phyloP scores from a whole-genome alignment of 2,329 filamentous ascomycete genomes.

The Pseudocercospora vitis region DNA sequence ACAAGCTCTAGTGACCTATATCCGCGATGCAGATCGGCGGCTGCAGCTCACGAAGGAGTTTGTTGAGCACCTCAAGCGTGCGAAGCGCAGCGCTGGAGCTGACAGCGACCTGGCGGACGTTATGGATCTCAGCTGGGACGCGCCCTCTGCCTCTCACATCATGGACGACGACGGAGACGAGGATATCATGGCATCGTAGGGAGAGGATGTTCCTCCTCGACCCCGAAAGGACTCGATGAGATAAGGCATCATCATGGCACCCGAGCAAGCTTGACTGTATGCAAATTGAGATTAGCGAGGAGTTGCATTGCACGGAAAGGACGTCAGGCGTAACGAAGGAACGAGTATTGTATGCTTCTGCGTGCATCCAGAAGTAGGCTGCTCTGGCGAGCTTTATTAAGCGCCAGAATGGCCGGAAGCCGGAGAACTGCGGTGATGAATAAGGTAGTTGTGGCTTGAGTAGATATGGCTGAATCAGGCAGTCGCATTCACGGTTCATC shows the following conservation, averaged over 20 bases:
- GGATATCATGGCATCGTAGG: constrained; percentile 36
- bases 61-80: constrained; percentile 54
- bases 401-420: constrained; percentile 3
- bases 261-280: background rate
- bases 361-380: background rate
- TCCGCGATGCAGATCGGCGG: constrained; percentile 56
- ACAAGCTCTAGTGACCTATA: constrained; percentile 51
- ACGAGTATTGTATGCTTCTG: background rate
- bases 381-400: background rate
- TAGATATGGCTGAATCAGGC: constrained; percentile 14
- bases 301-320: constrained; percentile 6
- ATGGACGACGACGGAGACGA: constrained; percentile 33
- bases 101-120: constrained; percentile 39
- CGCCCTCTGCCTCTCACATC: constrained; percentile 19
- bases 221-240: background rate
- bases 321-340: constrained; percentile 5
- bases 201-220: background rate
- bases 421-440: background rate
- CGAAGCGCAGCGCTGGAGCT: constrained; percentile 41
- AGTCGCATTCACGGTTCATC: background rate
- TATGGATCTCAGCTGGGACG: constrained; percentile 39
- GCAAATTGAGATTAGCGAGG: constrained; percentile 13
- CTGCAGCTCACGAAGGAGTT: constrained; percentile 61
- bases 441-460: background rate
- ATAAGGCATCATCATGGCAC: background rate